phyloP scores from a whole-genome alignment of 2,329 filamentous ascomycete genomes.

The Cladobotryum mycophilum region DNA sequence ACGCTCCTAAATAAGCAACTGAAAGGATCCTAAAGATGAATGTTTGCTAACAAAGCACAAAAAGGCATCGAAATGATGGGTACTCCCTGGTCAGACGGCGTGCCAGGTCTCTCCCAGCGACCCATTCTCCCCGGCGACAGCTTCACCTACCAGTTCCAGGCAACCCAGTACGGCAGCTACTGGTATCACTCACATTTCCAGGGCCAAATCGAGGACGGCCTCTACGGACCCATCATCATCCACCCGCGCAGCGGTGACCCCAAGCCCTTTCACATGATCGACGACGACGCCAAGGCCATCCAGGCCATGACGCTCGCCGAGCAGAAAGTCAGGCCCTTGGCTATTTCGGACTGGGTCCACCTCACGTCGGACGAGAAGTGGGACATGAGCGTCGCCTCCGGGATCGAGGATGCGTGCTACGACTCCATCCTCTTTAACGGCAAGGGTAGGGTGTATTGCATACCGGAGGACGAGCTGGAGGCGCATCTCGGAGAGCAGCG shows the following conservation, averaged over 20 bases:
- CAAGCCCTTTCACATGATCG: slow-evolving; percentile 46
- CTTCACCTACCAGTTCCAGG: slow-evolving; percentile 50
- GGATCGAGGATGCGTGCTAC: slow-evolving; percentile 48
- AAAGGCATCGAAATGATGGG: slow-evolving; percentile 42
- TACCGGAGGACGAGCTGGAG: slow-evolving; percentile 37
- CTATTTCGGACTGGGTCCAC: slow-evolving; percentile 52
- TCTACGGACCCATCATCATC: slow-evolving; percentile 52
- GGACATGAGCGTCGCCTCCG: slow-evolving; percentile 37
- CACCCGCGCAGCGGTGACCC: slow-evolving; percentile 24
- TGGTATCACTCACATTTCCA: slow-evolving; percentile 56
- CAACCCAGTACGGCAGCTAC: slow-evolving; percentile 50
- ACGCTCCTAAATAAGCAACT: too few relatives aligned
- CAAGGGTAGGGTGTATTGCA: slow-evolving; percentile 50
- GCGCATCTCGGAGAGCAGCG: slow-evolving; percentile 29
- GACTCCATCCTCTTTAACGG: slow-evolving; percentile 59
- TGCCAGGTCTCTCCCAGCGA: slow-evolving; percentile 49
- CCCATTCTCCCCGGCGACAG: slow-evolving; percentile 41
- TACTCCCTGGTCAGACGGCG: slow-evolving; percentile 56
- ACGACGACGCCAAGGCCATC: slow-evolving; percentile 26
- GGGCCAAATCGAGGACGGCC: slow-evolving; percentile 53
- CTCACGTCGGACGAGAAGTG: slow-evolving; percentile 43
- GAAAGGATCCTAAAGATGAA: too few relatives aligned
- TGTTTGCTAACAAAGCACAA: too few relatives aligned
- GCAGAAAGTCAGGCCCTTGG: slow-evolving; percentile 36
- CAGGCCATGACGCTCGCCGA: slow-evolving; percentile 45